Percentiles rank a stretch among this genome's conserved stretches.
phyloP scores from a whole-genome alignment of 2,329 filamentous ascomycete genomes.

The Pseudogymnoascus sp. region DNA sequence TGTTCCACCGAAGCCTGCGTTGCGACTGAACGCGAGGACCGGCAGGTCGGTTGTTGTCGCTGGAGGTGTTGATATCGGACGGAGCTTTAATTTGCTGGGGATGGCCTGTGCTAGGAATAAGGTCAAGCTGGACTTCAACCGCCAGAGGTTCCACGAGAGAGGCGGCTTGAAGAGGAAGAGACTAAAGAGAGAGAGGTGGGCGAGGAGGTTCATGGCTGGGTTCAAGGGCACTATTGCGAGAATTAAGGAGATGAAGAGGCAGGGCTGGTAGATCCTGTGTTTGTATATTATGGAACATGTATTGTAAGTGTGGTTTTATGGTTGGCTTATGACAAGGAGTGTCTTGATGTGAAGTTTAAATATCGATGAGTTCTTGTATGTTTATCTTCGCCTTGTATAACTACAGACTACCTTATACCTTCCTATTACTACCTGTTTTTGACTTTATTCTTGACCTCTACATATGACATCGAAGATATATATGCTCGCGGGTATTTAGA shows the following conservation, averaged over 20 bases:
- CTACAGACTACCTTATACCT: neutral
- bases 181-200: conserved; percentile 60
- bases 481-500: neutral
- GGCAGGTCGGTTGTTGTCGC: conserved; percentile 20
- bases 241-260: conserved; percentile 61
- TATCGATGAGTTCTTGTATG: neutral
- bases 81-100: conserved; percentile 30
- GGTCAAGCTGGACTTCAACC: conserved; percentile 44
- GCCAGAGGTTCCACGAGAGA: conserved; percentile 66
- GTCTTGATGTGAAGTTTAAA: neutral
- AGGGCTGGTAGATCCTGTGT: conserved; percentile 58
- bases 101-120: conserved; percentile 43
- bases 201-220: conserved; percentile 55
- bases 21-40: conserved; percentile 21
- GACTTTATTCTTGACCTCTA: neutral
- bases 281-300: conserved; percentile 11
- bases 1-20: conserved; percentile 38
- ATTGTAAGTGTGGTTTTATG: conserved; percentile 3
- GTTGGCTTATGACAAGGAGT: neutral
- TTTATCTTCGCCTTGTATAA: neutral
- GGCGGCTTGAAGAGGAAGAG: conserved; percentile 71
- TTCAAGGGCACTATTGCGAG: conserved; percentile 57
- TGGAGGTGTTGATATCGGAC: conserved; percentile 19
- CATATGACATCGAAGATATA: neutral
- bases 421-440: neutral